Evolutionary conservation across 805 yeast species (phyloP).

Genomic region (Yarrowia porcina): DNA sequence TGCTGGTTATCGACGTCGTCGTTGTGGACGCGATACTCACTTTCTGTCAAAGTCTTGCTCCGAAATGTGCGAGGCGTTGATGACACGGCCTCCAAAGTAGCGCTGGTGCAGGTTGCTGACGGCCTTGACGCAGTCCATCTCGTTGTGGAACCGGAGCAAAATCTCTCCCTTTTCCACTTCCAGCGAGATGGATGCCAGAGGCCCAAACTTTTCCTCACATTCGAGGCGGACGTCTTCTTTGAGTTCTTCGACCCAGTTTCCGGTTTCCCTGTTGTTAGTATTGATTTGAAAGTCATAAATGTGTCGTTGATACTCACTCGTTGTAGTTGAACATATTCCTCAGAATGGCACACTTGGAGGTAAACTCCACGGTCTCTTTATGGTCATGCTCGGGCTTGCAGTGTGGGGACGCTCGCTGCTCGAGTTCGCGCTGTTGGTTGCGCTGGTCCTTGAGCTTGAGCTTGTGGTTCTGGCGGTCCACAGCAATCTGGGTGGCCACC

Average conservation of each 20-base stretch:
- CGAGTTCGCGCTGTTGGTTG: not conserved
- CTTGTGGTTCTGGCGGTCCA: slow-evolving; percentile 12
- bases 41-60: not conserved
- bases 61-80: slow-evolving; percentile 33
- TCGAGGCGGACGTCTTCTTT: slow-evolving; percentile 40
- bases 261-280: slow-evolving; percentile 35
- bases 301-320: slow-evolving; percentile 24
- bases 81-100: slow-evolving; percentile 38
- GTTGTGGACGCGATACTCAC: not conserved
- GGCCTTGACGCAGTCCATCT: slow-evolving; percentile 34
- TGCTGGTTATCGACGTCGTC: not conserved
- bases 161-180: slow-evolving; percentile 37
- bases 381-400: not conserved
- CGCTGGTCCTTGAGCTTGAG: not conserved
- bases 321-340: slow-evolving; percentile 15
- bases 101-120: slow-evolving; percentile 39
- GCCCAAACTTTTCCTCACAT: slow-evolving; percentile 41
- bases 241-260: slow-evolving; percentile 38
- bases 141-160: slow-evolving; percentile 36
- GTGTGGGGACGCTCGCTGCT: not conserved
- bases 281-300: too few species aligned
- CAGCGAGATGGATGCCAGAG: slow-evolving; percentile 36
- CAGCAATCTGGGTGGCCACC: slow-evolving; percentile 12
- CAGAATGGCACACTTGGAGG: slow-evolving; percentile 1
- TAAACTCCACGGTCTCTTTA: not conserved